Base-by-base conservation (phyloP, 2,329 filamentous ascomycete genomes). In the Fulvia fulva region DNA sequence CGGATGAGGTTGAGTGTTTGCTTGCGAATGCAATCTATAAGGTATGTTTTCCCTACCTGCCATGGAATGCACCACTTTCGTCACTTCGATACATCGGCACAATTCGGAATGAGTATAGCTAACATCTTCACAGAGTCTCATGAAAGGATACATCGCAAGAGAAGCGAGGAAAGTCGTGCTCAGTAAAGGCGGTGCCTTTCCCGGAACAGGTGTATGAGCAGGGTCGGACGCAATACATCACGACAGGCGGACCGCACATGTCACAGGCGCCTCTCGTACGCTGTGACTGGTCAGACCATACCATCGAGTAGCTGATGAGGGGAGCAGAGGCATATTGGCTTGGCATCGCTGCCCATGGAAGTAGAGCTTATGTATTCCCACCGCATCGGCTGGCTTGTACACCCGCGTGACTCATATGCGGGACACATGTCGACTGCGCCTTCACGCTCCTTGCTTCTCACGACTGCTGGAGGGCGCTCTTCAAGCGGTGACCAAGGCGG, bases 21-120 rank as follows among this genome's bases (percentile, higher is more conserved):
- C 72, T 99, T 69, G 91, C 94, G 26, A 97, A 97, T 72, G 90
- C 97, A 83, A 96, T 99, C 62, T 99, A 97, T 80, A 99, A 97
- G 85, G 93, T 96, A 75, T 11, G 45, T 58, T 21, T 8, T 21
- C 2, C 21, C 22, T 52, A 52, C 55, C 57, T 61, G 34, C 52
- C 53, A 30, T 23, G 57, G 52, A 51, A 59, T 57, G 57, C 60
- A 55, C 4, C 23, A 23, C 49, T 47, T 55, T 57, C 30, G 54
- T 51, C 58, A 52, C 55, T 26, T 5, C 25, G 26, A 44, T n/a
- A 1, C 44, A 57, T 53, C 54, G 55, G 55, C 9, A 14, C 16
- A 51, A 14, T 4, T 52, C 45, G 56, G 45, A 57, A 44, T 25
- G 37, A 9, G n/a, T 34, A 14, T 26, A 44, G 21, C 61, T 63